Evolutionary conservation across 768 basidiomycete species (phyloP), one percentile per base, ranked within the genome.

Genomic region (Russula brevipes): DNA sequence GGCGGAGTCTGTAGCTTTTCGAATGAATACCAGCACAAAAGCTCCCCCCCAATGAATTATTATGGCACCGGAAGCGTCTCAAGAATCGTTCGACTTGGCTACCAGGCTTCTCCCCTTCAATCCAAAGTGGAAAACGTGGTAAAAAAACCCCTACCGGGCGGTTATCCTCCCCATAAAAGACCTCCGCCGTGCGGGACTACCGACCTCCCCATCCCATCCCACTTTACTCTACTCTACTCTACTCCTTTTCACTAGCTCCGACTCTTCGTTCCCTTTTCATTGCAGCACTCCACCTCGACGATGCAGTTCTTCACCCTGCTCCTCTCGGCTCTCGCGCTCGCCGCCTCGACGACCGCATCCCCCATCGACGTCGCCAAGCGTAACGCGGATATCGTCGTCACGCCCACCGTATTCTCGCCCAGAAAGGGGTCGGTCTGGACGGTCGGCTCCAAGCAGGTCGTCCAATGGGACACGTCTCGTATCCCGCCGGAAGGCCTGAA

Each of bases 281-380:
- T n/a, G n/a, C 24, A 24, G 24, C 24, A 24, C 24, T 24, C 41
- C n/a, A 8, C 44, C 14, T 30, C 33, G 17, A 24, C 14, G 1
- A 67, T 67, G 66, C 53, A 61, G 31, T 33, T 66, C 66, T 42
- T 67, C 47, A 12, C 56, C 47, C 16, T 41, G 31, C 51, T 67
- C 36, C 24, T 60, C 31, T 33, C 60, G 1, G 52, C 47, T 11
- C 55, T 65, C 51, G 56, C 46, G n/a, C 39, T 61, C 31, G 59
- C 47, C 14, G 52, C 45, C 35, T 51, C 66, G 3, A 49, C 56
- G 38, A 60, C 41, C 47, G 59, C 64, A 19, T 51, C 39, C 4
- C 59, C 55, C 38, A 1, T 53, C 52, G 30, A 7, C 38, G 19
- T 35, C 33, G 7, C 33, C 35, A n/a, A 31, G 14, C 66, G 63